phyloP scores from a whole-genome alignment of 306 rosid genomes.

The Pyrus bretschneideri region DNA sequence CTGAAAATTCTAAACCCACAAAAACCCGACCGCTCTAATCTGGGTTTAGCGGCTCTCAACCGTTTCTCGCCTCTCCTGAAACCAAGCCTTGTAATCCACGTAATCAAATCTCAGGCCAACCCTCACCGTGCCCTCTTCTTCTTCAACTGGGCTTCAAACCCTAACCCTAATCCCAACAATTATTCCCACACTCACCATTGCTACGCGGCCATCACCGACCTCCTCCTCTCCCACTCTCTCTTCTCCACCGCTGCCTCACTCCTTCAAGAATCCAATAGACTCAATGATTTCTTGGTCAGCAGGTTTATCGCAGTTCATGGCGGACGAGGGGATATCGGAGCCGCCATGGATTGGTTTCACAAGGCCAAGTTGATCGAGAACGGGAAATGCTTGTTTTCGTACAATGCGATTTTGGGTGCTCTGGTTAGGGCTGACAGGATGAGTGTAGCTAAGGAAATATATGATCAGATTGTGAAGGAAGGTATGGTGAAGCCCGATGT shows the following conservation, averaged over 20 bases:
- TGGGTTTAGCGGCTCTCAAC: slow-evolving; percentile 23
- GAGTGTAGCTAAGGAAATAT: slow-evolving; percentile 30
- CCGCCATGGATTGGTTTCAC: slow-evolving; percentile 49
- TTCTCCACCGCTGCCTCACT: slow-evolving; percentile 40
- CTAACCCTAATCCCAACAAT: slow-evolving; percentile 12
- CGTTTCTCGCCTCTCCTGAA: slow-evolving; percentile 19
- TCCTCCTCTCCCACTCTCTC: slow-evolving; percentile 43
- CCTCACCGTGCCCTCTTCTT: slow-evolving; percentile 22
- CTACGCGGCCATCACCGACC: slow-evolving; percentile 21
- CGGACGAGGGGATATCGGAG: slow-evolving; percentile 32
- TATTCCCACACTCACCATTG: slow-evolving; percentile 20
- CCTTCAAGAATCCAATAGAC: slow-evolving; percentile 21
- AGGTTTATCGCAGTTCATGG: slow-evolving; percentile 39
- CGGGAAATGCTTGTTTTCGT: slow-evolving; percentile 33
- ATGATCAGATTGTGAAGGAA: slow-evolving; percentile 31
- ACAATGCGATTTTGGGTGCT: slow-evolving; percentile 38
- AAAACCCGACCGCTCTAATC: slow-evolving; percentile 11
- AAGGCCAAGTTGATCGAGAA: slow-evolving; percentile 20
- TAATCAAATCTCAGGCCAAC: slow-evolving; percentile 17
- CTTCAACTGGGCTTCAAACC: slow-evolving; percentile 32
- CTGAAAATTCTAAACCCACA: slow-evolving; percentile 32
- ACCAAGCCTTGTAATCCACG: slow-evolving; percentile 20
- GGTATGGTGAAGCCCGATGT: slow-evolving; percentile 28
- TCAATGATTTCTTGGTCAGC: slow-evolving; percentile 25
- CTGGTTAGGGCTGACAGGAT: slow-evolving; percentile 37